These are phyloP conservation scores for Breviolum minutum DNA, from an alignment of 73 alveolate genomes.

Conservation along the genomic window DNA sequence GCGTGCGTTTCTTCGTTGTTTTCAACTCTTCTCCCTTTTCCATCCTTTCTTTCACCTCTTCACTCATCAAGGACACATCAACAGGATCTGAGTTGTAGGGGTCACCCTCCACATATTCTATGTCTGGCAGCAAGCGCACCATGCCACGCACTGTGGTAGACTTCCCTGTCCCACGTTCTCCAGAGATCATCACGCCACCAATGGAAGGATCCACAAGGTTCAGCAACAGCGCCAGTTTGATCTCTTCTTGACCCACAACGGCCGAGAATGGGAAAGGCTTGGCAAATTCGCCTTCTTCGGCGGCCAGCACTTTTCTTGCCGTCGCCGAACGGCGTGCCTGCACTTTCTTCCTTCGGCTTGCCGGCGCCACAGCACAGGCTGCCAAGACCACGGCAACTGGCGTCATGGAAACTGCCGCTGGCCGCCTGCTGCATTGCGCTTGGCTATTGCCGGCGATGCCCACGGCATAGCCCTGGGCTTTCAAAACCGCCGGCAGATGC, in stretches of 20 bases:
- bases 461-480: too few species aligned
- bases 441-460: too few species aligned
- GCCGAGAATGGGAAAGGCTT: constrained; percentile 76
- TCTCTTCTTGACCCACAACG: constrained; percentile 94
- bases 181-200: constrained; percentile 93
- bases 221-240: constrained; percentile 81
- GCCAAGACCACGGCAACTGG: too few species aligned
- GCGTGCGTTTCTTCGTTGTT: constrained; percentile 68
- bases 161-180: constrained; percentile 95
- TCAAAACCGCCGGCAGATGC: too few species aligned
- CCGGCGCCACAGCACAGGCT: too few species aligned
- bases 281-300: constrained; percentile 14
- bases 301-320: too few species aligned
- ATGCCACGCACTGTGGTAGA: constrained; percentile 89
- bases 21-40: constrained; percentile 11
- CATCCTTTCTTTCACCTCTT: constrained; percentile 45
- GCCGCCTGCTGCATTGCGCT: too few species aligned
- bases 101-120: constrained; percentile 53
- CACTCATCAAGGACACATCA: constrained; percentile 80
- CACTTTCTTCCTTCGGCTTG: too few species aligned
- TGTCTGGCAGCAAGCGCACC: constrained; percentile 62
- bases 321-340: too few species aligned
- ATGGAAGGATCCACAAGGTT: constrained; percentile 93
- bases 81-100: constrained; percentile 68
- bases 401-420: too few species aligned